phyloP scores from a whole-genome alignment of 164 flowering plant genomes.

The Cinnamomum micranthum region DNA sequence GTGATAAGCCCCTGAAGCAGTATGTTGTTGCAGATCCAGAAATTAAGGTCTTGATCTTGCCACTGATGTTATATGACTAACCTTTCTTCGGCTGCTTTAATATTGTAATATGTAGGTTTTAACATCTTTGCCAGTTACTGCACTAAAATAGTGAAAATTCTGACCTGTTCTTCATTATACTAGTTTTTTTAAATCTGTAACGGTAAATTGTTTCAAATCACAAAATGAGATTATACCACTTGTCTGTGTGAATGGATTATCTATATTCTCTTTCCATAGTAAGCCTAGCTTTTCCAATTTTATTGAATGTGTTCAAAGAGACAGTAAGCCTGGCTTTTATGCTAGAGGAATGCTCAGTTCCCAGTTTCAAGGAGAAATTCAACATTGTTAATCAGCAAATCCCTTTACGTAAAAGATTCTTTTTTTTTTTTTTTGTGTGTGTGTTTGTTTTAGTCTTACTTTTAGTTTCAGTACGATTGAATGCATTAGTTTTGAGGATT shows the following conservation, averaged over 20 bases:
- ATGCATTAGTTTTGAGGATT: no score
- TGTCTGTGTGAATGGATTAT: background rate
- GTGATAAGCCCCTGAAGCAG: conserved; percentile 93
- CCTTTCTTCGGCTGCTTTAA: background rate
- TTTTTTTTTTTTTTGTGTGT: background rate
- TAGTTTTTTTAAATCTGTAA: background rate
- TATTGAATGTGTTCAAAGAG: background rate
- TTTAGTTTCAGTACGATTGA: no score
- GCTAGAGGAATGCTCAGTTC: background rate
- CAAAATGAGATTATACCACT: background rate
- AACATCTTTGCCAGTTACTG: background rate
- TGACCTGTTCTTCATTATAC: background rate
- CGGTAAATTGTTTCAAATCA: background rate
- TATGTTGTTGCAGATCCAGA: conserved; percentile 98
- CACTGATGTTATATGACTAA: background rate
- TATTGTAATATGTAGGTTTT: background rate
- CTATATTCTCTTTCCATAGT: background rate
- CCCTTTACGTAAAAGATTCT: background rate
- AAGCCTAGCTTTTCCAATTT: background rate
- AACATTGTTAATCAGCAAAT: background rate
- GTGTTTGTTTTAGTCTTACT: background rate
- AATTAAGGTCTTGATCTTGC: conserved; percentile 55
- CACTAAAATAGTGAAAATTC: background rate
- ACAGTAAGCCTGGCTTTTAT: background rate
- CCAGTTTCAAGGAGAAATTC: background rate